Percentiles rank a stretch among this genome's conserved stretches.
Evolutionary conservation across 306 rosid species (phyloP).

Genomic region (Lupinus albus): DNA sequence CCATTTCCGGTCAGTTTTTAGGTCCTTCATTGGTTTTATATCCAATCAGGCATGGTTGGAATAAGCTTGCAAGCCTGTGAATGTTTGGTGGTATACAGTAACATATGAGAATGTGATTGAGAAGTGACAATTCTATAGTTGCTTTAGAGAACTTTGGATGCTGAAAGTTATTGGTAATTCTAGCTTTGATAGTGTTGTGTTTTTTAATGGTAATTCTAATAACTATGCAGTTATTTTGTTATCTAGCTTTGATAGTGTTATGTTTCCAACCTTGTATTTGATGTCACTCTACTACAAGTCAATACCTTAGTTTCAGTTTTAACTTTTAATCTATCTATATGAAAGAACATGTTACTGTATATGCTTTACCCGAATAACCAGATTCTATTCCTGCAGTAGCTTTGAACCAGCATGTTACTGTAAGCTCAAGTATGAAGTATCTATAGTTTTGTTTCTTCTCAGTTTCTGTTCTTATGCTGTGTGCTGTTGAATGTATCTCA

Average conservation of each 20-base stretch:
- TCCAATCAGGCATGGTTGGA: conserved; percentile 3
- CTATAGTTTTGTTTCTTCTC: neutral
- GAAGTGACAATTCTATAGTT: neutral
- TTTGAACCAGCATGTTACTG: neutral
- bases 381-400: conserved; percentile 2
- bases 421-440: neutral
- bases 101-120: neutral
- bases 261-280: neutral
- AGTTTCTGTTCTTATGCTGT: neutral
- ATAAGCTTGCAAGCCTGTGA: neutral
- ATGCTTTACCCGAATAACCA: neutral
- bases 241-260: neutral
- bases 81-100: neutral
- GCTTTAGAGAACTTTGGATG: conserved; percentile 10
- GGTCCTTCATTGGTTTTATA: neutral
- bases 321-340: neutral
- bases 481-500: neutral
- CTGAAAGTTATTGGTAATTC: neutral
- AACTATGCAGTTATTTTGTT: neutral
- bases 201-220: neutral
- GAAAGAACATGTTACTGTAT: neutral
- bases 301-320: neutral
- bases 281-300: neutral
- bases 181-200: too few species aligned
- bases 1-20: neutral